phyloP scores from a whole-genome alignment of 2,329 filamentous ascomycete genomes.

The Alternaria postmessia region DNA sequence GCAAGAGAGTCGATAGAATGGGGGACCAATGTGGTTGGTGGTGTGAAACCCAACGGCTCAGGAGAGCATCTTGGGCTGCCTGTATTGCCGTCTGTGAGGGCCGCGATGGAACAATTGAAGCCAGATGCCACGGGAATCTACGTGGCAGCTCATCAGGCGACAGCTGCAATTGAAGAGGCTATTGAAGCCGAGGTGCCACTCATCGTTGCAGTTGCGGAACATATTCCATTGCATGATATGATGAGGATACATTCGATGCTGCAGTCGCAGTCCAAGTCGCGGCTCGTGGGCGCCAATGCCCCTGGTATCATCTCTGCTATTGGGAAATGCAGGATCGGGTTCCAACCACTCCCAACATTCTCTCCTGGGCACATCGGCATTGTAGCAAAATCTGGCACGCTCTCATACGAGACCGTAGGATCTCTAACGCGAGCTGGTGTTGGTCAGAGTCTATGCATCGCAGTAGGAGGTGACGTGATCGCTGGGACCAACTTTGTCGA shows the following conservation, averaged over 20 bases:
- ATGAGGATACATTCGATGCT: slow-evolving; percentile 76
- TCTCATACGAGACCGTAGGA: slow-evolving; percentile 82
- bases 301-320: slow-evolving; percentile 80
- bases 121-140: slow-evolving; percentile 83
- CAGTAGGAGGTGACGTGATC: slow-evolving; percentile 78
- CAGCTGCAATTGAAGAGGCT: slow-evolving; percentile 78
- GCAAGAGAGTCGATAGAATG: slow-evolving; percentile 78
- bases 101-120: slow-evolving; percentile 73
- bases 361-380: slow-evolving; percentile 74
- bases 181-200: slow-evolving; percentile 81
- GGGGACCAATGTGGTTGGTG: slow-evolving; percentile 82
- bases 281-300: slow-evolving; percentile 81
- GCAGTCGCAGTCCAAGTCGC: slow-evolving; percentile 73
- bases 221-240: slow-evolving; percentile 81
- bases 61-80: slow-evolving; percentile 78
- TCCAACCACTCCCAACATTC: slow-evolving; percentile 79
- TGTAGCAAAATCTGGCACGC: slow-evolving; percentile 79
- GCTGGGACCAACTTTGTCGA: slow-evolving; percentile 79
- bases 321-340: slow-evolving; percentile 75
- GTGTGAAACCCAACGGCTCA: slow-evolving; percentile 74
- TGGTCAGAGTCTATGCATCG: slow-evolving; percentile 79
- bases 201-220: slow-evolving; percentile 80
- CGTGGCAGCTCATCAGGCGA: slow-evolving; percentile 77
- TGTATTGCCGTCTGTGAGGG: slow-evolving; percentile 72
- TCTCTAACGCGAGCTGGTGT: slow-evolving; percentile 76